phyloP scores from a whole-genome alignment of 1,284 basidiomycete species.

The Takashimella tepidaria region DNA sequence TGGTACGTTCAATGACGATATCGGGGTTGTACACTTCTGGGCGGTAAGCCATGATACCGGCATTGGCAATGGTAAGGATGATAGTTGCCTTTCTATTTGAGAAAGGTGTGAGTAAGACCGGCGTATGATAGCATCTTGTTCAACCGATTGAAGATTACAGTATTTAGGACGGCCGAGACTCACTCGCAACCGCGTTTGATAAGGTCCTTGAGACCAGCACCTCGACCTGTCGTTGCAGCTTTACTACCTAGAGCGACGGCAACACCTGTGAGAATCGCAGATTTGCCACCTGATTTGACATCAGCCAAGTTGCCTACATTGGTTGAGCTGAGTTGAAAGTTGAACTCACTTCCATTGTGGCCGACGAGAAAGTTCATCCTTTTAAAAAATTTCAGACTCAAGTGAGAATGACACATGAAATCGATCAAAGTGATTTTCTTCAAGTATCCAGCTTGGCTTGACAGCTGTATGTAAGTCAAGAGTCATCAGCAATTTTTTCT shows the following conservation, averaged over 20 bases:
- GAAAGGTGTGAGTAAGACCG: no score
- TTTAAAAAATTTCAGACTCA: constrained; percentile 74
- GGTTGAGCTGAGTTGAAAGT: neutral
- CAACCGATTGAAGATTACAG: no score
- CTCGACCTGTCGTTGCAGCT: constrained; percentile 80
- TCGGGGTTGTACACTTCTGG: constrained; percentile 74
- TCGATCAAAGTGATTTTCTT: constrained; percentile 79
- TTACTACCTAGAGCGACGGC: constrained; percentile 92
- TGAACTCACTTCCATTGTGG: constrained; percentile 52
- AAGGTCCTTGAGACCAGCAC: constrained; percentile 78
- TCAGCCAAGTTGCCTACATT: no score
- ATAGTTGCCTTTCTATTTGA: no score
- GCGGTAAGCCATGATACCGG: constrained; percentile 81
- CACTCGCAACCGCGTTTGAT: constrained; percentile 79
- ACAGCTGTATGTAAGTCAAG: constrained; percentile 50
- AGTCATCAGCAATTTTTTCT: no score
- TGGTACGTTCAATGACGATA: constrained; percentile 77
- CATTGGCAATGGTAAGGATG: constrained; percentile 75
- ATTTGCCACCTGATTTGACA: constrained; percentile 91
- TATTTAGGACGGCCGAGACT: constrained; percentile 37
- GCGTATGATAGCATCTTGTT: no score
- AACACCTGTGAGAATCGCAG: constrained; percentile 87
- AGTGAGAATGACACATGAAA: constrained; percentile 93
- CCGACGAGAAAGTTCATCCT: constrained; percentile 98
- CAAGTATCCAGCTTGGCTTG: constrained; percentile 81